These are phyloP conservation scores for Globisporangium takayamanum DNA, from an alignment of 352 stramenopile species.

Conservation along the genomic window DNA sequence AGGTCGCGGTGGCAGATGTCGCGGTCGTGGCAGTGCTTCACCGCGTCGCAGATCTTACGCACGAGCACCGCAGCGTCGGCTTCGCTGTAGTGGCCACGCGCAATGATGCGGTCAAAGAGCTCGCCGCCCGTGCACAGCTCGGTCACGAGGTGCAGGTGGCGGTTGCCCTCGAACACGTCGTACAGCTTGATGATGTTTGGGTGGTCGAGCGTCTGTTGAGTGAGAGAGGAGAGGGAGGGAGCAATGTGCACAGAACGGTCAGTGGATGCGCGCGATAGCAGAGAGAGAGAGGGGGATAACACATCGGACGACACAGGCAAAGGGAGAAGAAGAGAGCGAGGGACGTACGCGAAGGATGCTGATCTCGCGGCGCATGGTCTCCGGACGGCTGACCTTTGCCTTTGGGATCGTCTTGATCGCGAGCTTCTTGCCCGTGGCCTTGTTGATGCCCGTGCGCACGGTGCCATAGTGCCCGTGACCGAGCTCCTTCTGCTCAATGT, in stretches of 20 bases:
- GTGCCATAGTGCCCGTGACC: conserved; percentile 95
- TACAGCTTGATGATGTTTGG: conserved; percentile 98
- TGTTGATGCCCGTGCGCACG: conserved; percentile 93
- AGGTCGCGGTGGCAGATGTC: conserved; percentile 97
- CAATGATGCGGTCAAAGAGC: conserved; percentile 91
- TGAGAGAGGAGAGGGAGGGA: not conserved
- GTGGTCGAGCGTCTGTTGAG: conserved; percentile 77
- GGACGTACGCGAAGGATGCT: conserved; percentile 77
- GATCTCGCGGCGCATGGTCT: conserved; percentile 94
- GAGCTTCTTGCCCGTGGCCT: conserved; percentile 89
- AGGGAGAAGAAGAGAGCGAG: not conserved
- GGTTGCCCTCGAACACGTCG: conserved; percentile 96
- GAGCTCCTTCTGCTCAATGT: conserved; percentile 87
- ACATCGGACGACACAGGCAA: too few species aligned
- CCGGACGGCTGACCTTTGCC: conserved; percentile 91
- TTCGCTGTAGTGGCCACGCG: conserved; percentile 95
- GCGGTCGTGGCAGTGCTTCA: conserved; percentile 97
- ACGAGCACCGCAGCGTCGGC: conserved; percentile 92
- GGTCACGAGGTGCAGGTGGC: conserved; percentile 96
- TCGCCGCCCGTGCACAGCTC: conserved; percentile 97
- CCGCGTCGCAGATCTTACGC: conserved; percentile 94
- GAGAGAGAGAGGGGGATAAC: not conserved
- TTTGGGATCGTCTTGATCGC: conserved; percentile 99
- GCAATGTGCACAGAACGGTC: too few species aligned
- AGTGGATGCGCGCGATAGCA: not conserved